Evolutionary conservation across 345 rosid species (phyloP), one percentile per base, ranked within the genome.

Genomic region (Orychophragmus violaceus): DNA sequence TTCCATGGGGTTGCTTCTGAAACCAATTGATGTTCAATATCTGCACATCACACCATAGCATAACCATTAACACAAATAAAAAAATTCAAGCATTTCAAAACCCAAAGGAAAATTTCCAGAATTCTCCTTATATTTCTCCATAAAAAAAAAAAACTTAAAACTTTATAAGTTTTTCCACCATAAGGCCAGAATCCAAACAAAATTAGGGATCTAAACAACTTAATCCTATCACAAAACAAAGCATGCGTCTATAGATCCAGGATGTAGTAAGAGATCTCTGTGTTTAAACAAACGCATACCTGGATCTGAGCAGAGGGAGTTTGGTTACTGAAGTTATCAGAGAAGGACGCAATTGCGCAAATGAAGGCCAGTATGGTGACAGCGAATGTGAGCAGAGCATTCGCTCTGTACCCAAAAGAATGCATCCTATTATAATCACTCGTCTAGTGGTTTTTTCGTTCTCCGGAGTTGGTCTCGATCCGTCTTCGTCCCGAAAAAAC

Each of bases 401-500:
- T 94, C 5, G 87, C 88, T 75, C 96, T 82, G 84, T 85, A 88
- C 33, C 89, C 85, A 66, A 84, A 88, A 4, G 97, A 85, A 81
- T 94, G 96, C 97, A 94, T 94, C 39, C 11, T 39, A 16, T 18
- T 22, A 9, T 0, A 19, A 32, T 45, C 64, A 59, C 65, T 37
- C 13, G 8, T 50, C 54, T 27, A 19, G 5, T 14, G 19, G n/a
- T 0, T 18, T 42, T 32, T 19, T 14, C 23, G 23, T 19, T 42
- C 36, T 2, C 14, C 57, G 16, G 51, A 48, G 30, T 1, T 64
- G 23, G 7, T 50, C 24, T 18, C 62, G 32, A 54, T 27, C 52
- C 50, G 53, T 27, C 42, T 50, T 11, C 32, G 56, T 16, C 8
- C 48, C 46, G n/a, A 3, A 23, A 5, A 61, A 48, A 57, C 22